Base-by-base conservation (phyloP, 1,284 basidiomycete genomes). In the Cryptococcus sp. region DNA sequence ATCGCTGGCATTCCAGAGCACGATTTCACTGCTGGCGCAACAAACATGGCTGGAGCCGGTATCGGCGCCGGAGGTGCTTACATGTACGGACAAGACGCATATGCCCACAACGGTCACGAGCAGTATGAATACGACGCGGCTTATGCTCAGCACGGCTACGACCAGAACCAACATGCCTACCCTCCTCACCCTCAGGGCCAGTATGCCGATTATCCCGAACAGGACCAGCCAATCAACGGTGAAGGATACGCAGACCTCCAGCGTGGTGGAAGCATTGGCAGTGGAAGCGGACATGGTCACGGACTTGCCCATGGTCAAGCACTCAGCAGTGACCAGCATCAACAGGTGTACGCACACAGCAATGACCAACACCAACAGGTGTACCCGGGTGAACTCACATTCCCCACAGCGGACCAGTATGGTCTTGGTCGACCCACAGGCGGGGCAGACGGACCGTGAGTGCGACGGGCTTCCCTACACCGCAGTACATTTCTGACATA, bases 11-110 rank as follows among this genome's bases (percentile, higher is more conserved):
- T 75, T 16, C 73, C 74, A 45, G 65, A 69, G 39, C 90, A 92
- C 75, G 90, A 92, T 78, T 92, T 91, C 78, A 91, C 89, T 29
- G 84, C 89, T 48, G 87, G 86, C 20, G 64, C 85, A 19, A 64
- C 84, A 17, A 72, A 79, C 16, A 55, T 57, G 34, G 51, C 57
- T 17, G 61, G 55, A 3, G 65, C 59, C 34, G 59, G 59, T 17
- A 66, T 61, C 25, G 51, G 19, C 20, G 51, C 6, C 8, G 55
- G 54, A 20, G 63, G 57, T 22, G 62, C 63, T 46, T 52, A 51
- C 20, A 52, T 46, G 48, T 70, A 72, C 54, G 49, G 69, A 49
- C 51, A 59, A 46, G 65, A 72, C 50, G 66, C 64, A 11, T 72
- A 69, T 51, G 55, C 62, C 22, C 62, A 65, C 46, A 63, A 66